Conservation (phyloP, 495 filamentous ascomycete genomes). For the Elaphomyces granulatus region DNA sequence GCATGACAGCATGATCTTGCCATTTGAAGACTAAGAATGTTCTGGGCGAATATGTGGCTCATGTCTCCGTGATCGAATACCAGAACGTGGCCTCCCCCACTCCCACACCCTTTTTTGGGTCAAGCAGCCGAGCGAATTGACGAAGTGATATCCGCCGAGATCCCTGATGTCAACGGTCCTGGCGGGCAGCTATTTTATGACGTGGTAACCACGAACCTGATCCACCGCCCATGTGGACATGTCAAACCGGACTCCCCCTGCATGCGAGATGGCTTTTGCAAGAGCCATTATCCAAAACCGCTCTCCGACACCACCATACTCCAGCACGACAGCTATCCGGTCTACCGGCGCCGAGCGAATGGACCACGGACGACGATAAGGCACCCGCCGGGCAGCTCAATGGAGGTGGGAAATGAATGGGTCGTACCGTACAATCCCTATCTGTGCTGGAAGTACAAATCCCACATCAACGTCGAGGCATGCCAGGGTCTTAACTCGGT, state of each 20-base stretch:
- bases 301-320: not conserved
- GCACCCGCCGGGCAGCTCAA: no score
- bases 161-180: not conserved
- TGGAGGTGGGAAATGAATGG: no score
- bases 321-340: not conserved
- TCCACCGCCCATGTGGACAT: not conserved
- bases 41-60: not conserved
- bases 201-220: not conserved
- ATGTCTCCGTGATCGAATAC: not conserved
- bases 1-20: no score
- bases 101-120: not conserved
- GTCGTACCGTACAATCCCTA: not conserved
- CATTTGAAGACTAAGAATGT: not conserved
- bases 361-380: not conserved
- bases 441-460: not conserved
- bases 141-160: not conserved
- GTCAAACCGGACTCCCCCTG: not conserved
- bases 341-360: not conserved
- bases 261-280: not conserved
- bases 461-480: not conserved
- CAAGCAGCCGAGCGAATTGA: not conserved
- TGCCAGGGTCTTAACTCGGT: not conserved
- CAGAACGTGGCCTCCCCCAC: not conserved
- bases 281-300: not conserved
- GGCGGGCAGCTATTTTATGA: not conserved